These are phyloP conservation scores for Coniferiporia sulphurascens DNA, from an alignment of 1,284 basidiomycete genomes.

Conservation along the genomic window DNA sequence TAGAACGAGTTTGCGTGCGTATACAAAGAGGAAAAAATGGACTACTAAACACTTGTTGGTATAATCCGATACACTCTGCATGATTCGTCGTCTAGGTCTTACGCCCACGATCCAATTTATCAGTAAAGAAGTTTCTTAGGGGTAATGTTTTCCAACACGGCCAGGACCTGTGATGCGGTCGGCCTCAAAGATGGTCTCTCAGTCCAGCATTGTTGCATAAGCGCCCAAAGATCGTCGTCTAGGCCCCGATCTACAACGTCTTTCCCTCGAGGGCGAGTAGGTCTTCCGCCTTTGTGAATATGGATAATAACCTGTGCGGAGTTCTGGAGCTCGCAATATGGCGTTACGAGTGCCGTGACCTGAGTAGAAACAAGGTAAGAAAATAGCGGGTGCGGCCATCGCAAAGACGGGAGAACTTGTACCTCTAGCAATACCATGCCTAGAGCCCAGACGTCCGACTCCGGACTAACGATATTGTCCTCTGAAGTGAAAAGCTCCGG, in stretches of 20 bases:
- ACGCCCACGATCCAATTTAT: too few relatives aligned
- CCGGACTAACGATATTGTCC: background rate
- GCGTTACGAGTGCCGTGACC: conserved; percentile 17
- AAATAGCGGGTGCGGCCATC: background rate
- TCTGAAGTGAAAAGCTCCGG: conserved; percentile 19
- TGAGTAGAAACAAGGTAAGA: conserved; percentile 1
- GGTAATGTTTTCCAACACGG: too few relatives aligned
- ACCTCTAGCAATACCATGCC: conserved; percentile 20
- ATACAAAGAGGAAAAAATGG: too few relatives aligned
- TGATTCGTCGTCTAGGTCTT: too few relatives aligned
- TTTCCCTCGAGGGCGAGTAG: conserved; percentile 4
- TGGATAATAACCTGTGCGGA: conserved; percentile 18
- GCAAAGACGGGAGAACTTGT: background rate
- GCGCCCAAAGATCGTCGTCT: conserved; percentile 17
- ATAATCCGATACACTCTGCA: too few relatives aligned
- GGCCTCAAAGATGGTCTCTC: conserved; percentile 9
- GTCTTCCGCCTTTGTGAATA: conserved; percentile 7
- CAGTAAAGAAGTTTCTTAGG: too few relatives aligned
- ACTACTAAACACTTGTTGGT: too few relatives aligned
- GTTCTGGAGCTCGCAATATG: conserved; percentile 15
- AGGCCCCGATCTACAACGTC: conserved; percentile 13
- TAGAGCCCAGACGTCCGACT: conserved; percentile 18
- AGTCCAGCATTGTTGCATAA: conserved; percentile 17
- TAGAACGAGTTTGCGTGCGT: background rate
- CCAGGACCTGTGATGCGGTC: conserved; percentile 3